Evolutionary conservation across 1,284 basidiomycete species (phyloP).

Genomic region (Trichosporon sp.): DNA sequence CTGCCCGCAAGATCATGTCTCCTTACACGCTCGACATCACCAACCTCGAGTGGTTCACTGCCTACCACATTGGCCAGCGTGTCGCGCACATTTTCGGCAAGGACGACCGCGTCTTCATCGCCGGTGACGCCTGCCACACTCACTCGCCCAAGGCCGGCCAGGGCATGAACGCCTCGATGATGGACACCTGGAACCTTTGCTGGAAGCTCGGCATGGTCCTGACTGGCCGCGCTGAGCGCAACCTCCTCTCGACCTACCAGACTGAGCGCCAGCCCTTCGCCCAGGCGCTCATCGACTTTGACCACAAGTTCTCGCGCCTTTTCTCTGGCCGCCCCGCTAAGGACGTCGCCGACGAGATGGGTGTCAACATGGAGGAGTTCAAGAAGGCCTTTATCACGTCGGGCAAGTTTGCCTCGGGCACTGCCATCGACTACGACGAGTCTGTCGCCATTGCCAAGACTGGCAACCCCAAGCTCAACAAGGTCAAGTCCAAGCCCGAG

Average conservation of each 20-base stretch:
- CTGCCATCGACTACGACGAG: slow-evolving; percentile 17
- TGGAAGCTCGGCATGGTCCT: slow-evolving; percentile 54
- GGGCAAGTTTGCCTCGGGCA: slow-evolving; percentile 19
- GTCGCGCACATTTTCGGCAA: slow-evolving; percentile 22
- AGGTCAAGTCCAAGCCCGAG: slow-evolving; percentile 5
- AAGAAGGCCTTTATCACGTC: slow-evolving; percentile 18
- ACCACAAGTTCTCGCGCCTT: slow-evolving; percentile 35
- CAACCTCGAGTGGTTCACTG: slow-evolving; percentile 40
- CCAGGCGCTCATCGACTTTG: slow-evolving; percentile 36
- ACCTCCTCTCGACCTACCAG: slow-evolving; percentile 50
- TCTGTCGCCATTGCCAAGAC: slow-evolving; percentile 9
- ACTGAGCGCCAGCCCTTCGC: slow-evolving; percentile 47
- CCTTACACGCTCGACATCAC: slow-evolving; percentile 38
- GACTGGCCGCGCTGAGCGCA: slow-evolving; percentile 42
- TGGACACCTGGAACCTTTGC: slow-evolving; percentile 44
- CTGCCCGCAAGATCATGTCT: slow-evolving; percentile 35
- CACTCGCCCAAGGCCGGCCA: slow-evolving; percentile 41
- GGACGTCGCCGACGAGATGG: slow-evolving; percentile 19
- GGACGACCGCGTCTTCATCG: slow-evolving; percentile 35
- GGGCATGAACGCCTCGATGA: slow-evolving; percentile 39
- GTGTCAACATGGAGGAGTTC: slow-evolving; percentile 21
- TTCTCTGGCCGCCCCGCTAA: slow-evolving; percentile 24
- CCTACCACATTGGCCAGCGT: slow-evolving; percentile 43
- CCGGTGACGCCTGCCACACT: slow-evolving; percentile 41
- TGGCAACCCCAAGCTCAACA: slow-evolving; percentile 5